Evolutionary conservation across 2,329 filamentous ascomycete genomes (phyloP).

Genomic region (Xylaria multiplex): DNA sequence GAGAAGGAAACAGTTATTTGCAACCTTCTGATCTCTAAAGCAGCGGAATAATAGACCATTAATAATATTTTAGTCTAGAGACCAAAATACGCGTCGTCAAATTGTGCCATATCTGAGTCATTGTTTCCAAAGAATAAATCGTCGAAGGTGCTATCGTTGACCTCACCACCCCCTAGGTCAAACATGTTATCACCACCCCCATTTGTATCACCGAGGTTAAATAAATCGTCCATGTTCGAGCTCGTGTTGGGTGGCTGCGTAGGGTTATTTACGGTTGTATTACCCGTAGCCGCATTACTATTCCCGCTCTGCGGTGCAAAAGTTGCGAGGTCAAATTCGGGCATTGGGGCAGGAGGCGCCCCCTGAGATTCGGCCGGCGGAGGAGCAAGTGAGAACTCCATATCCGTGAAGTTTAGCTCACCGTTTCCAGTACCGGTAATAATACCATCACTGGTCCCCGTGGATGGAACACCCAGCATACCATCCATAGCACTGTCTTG

Average conservation of each 20-base stretch:
- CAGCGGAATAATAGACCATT: neutral
- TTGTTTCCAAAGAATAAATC: constrained; percentile 60
- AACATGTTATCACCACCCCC: constrained; percentile 52
- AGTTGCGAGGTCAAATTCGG: constrained; percentile 58
- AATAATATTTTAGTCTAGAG: constrained; percentile 38
- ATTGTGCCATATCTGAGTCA: constrained; percentile 58
- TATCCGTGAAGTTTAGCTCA: constrained; percentile 65
- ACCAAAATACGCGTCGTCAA: constrained; percentile 60
- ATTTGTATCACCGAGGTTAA: constrained; percentile 54
- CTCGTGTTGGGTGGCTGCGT: constrained; percentile 17
- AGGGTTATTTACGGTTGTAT: constrained; percentile 28
- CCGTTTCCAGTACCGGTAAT: constrained; percentile 43
- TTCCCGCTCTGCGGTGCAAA: constrained; percentile 51
- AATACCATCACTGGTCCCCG: constrained; percentile 30
- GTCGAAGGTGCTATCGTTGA: constrained; percentile 59
- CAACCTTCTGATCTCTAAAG: neutral
- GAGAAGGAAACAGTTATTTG: neutral
- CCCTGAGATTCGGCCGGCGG: constrained; percentile 48
- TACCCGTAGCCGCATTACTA: constrained; percentile 16
- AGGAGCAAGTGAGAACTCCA: constrained; percentile 65
- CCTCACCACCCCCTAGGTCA: constrained; percentile 51
- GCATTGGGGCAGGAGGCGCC: constrained; percentile 49
- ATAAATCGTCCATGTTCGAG: constrained; percentile 58
- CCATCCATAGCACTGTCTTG: constrained; percentile 41
- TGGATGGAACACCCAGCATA: constrained; percentile 34